These are phyloP conservation scores for Apiosordaria backusii DNA, from an alignment of 495 filamentous ascomycete genomes.

Conservation along the genomic window DNA sequence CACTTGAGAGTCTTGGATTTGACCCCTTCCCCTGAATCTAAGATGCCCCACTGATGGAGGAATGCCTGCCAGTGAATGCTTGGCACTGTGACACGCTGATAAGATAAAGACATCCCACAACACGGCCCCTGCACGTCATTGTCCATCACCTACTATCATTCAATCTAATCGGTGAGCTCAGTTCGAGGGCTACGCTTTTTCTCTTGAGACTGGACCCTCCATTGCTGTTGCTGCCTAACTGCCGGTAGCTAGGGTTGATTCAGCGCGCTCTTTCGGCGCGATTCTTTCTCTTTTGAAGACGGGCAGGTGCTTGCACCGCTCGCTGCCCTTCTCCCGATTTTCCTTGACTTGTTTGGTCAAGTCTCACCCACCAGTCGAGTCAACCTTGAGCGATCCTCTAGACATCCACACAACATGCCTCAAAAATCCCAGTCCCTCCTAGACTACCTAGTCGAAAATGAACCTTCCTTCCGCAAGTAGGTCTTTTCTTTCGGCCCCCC, in stretches of 20 bases:
- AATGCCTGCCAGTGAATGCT: not conserved
- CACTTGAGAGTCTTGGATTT: not conserved
- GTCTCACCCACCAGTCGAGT: conserved; percentile 14
- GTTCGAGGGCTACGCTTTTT: not conserved
- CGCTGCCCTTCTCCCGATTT: not conserved
- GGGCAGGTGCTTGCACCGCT: not conserved
- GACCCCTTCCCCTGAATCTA: not conserved
- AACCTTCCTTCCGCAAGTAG: conserved; percentile 45
- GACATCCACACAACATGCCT: not conserved
- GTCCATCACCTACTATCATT: not conserved
- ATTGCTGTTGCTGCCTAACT: not conserved
- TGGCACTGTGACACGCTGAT: conserved; percentile 9
- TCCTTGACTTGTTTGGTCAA: not conserved
- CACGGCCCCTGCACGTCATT: conserved; percentile 14
- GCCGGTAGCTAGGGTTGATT: not conserved
- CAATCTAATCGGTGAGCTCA: not conserved
- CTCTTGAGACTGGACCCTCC: not conserved
- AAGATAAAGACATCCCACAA: conserved; percentile 21
- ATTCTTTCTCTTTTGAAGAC: conserved; percentile 1
- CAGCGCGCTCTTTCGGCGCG: not conserved
- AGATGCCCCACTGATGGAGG: not conserved
- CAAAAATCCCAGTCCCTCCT: conserved; percentile 30
- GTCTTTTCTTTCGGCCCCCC: conserved; percentile 4
- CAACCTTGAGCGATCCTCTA: too few species aligned
- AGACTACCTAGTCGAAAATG: conserved; percentile 45